A percentile compares a stretch with the other conserved stretches of the same genome.
Evolutionary conservation across 768 basidiomycete genomes (phyloP).

Genomic region (Pulveroboletus sp.): DNA sequence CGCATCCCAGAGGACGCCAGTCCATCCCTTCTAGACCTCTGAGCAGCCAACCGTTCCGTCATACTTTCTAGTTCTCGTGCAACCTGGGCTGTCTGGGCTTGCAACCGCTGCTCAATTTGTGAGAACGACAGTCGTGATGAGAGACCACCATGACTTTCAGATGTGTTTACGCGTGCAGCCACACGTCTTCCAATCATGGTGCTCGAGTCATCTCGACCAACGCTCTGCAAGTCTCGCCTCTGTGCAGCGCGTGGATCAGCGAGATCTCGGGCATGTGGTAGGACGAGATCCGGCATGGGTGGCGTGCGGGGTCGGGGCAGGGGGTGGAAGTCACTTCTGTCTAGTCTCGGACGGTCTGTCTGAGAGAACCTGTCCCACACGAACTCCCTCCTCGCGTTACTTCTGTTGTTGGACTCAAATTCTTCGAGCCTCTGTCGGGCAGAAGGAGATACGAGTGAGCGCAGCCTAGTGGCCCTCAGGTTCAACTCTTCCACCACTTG

Average conservation of each 20-base stretch:
- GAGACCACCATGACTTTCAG: slow-evolving; percentile 16
- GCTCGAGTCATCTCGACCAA: slow-evolving; percentile 26
- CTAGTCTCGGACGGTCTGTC: slow-evolving; percentile 10
- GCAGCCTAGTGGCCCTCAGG: slow-evolving; percentile 25
- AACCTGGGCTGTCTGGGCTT: slow-evolving; percentile 28
- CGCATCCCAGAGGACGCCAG: slow-evolving; percentile 14
- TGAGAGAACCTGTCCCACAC: slow-evolving; percentile 21
- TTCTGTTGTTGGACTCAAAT: slow-evolving; percentile 21
- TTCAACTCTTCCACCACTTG: slow-evolving; percentile 26
- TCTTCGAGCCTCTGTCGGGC: slow-evolving; percentile 32
- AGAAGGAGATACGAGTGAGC: slow-evolving; percentile 27
- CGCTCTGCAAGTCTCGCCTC: slow-evolving; percentile 19
- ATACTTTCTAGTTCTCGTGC: slow-evolving; percentile 32
- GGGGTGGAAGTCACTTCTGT: slow-evolving; percentile 14
- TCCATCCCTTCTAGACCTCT: slow-evolving; percentile 22
- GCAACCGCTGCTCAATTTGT: slow-evolving; percentile 27
- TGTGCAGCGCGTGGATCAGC: slow-evolving; percentile 13
- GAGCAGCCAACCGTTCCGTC: slow-evolving; percentile 23
- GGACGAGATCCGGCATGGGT: slow-evolving; percentile 27
- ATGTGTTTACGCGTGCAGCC: slow-evolving; percentile 25
- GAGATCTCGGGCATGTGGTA: slow-evolving; percentile 15
- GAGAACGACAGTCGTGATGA: slow-evolving; percentile 19
- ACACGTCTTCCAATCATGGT: slow-evolving; percentile 35
- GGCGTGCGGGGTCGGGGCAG: slow-evolving; percentile 25
- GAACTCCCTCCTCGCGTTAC: slow-evolving; percentile 12